Percentiles rank a stretch among this genome's conserved stretches.
phyloP scores from a whole-genome alignment of 352 stramenopile genomes.

The Phytophthora agathidicida region DNA sequence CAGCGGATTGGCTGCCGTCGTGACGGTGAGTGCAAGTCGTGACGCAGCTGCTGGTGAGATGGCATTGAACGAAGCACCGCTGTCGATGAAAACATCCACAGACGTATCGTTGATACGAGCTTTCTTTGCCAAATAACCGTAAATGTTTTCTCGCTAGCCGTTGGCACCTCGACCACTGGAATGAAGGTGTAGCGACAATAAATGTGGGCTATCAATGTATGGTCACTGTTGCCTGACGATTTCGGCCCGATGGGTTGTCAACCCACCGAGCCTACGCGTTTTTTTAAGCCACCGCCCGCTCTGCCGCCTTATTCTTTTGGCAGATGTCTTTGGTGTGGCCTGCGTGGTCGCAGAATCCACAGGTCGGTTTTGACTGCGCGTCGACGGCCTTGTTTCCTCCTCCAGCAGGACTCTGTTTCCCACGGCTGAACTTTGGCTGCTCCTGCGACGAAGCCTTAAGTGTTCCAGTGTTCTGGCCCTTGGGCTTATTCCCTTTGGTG shows the following conservation, averaged over 20 bases:
- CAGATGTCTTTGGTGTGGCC: conserved; percentile 1
- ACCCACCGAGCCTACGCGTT: conserved; percentile 12
- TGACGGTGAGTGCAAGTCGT: background rate
- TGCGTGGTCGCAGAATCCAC: background rate
- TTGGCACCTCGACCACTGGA: background rate
- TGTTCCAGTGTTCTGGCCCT: background rate
- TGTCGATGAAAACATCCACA: conserved; percentile 10
- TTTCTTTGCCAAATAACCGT: conserved; percentile 5
- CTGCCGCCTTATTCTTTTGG: conserved; percentile 5
- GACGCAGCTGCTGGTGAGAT: background rate
- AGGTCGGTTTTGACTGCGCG: background rate
- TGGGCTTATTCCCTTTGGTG: background rate
- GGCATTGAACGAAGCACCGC: conserved; percentile 5
- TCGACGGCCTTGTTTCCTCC: background rate
- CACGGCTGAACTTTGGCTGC: background rate
- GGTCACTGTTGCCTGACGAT: background rate
- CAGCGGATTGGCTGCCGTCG: background rate
- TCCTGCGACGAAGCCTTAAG: too few relatives aligned
- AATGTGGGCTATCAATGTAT: conserved; percentile 2
- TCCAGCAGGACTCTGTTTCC: too few relatives aligned
- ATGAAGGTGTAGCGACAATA: background rate
- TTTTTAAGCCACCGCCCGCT: background rate
- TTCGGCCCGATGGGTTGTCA: conserved; percentile 7
- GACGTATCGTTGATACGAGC: background rate
- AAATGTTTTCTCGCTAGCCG: background rate